Conservation (phyloP, 371 early-diverging fungal species). For the Dentiscutata heterogama region DNA sequence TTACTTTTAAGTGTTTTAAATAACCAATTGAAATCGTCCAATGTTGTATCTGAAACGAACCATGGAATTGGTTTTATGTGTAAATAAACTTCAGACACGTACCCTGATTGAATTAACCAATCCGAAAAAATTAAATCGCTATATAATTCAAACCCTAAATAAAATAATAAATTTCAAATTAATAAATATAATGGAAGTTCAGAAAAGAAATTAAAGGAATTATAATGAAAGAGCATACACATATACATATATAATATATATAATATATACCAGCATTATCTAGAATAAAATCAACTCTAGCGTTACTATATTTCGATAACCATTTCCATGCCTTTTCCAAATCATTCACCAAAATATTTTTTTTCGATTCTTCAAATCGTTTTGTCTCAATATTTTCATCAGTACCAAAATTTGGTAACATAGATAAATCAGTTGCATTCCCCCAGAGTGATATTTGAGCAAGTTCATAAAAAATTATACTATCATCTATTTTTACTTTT, state of each 20-base stretch:
- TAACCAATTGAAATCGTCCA: constrained; percentile 78
- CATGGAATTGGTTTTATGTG: constrained; percentile 92
- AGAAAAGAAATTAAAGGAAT: no score
- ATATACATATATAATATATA: no score
- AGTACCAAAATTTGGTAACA: constrained; percentile 74
- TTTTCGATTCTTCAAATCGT: constrained; percentile 50
- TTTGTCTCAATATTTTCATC: constrained; percentile 63
- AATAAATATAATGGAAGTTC: neutral
- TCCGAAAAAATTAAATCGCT: constrained; percentile 91
- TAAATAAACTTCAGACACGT: constrained; percentile 77
- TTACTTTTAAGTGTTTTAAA: constrained; percentile 54
- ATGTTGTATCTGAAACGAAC: constrained; percentile 93
- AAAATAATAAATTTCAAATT: neutral
- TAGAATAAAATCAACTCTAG: constrained; percentile 81
- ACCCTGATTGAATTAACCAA: constrained; percentile 79
- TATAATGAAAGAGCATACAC: no score
- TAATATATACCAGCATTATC: constrained; percentile 80
- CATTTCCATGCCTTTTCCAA: constrained; percentile 66
- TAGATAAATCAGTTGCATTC: constrained; percentile 87
- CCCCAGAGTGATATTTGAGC: constrained; percentile 88
- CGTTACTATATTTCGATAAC: constrained; percentile 56
- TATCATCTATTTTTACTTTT: constrained; percentile 52
- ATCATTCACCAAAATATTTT: constrained; percentile 70
- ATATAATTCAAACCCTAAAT: constrained; percentile 87
- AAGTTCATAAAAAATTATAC: constrained; percentile 74